Evolutionary conservation across 1,284 basidiomycete genomes (phyloP).

Genomic region (Grifola frondosa): DNA sequence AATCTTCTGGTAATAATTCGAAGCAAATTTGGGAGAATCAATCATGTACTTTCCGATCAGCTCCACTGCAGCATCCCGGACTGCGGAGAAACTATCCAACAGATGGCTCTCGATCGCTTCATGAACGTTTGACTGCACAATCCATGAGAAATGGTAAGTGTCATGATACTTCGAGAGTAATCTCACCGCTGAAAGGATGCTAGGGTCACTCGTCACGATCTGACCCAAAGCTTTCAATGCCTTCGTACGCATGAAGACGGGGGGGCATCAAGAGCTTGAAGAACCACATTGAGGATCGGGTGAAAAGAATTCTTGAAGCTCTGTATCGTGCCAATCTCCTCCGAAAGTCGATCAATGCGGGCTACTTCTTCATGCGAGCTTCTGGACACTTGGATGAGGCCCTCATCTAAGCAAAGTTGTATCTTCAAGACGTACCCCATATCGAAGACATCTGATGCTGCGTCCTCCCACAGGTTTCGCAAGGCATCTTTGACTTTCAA

Average conservation of each 20-base stretch:
- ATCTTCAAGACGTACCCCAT: constrained; percentile 59
- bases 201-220: constrained; percentile 83
- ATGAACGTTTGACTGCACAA: constrained; percentile 66
- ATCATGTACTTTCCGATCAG: constrained; percentile 95
- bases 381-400: constrained; percentile 10
- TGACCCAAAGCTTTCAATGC: constrained; percentile 84
- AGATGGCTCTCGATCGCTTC: constrained; percentile 87
- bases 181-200: constrained; percentile 73
- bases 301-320: constrained; percentile 76
- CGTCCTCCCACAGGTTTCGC: constrained; percentile 67
- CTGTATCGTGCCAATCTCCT: constrained; percentile 76
- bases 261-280: constrained; percentile 76
- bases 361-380: constrained; percentile 68
- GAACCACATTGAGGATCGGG: constrained; percentile 74
- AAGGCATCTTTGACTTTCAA: constrained; percentile 58
- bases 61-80: constrained; percentile 94
- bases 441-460: constrained; percentile 69
- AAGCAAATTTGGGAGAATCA: constrained; percentile 79
- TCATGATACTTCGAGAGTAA: background rate
- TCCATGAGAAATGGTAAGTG: constrained; percentile 2
- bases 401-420: too few species aligned
- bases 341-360: constrained; percentile 66
- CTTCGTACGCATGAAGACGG: constrained; percentile 88
- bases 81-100: constrained; percentile 86
- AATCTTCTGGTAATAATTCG: constrained; percentile 84